Conservation (phyloP, 805 yeast species). For the Ogataea nitratoaversa region DNA sequence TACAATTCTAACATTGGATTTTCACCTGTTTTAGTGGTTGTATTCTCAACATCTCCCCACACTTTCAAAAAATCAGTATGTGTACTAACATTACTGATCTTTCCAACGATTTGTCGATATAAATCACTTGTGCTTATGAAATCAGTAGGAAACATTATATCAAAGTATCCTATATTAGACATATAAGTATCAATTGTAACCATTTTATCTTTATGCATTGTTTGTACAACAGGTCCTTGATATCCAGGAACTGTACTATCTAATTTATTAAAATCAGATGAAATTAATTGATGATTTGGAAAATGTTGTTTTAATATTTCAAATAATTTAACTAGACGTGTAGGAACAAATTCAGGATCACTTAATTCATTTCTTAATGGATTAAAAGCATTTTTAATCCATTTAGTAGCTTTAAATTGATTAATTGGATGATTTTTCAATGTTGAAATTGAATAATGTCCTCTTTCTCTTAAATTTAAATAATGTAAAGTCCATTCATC, state of each 20-base stretch:
- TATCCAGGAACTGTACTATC: slow-evolving; percentile 54
- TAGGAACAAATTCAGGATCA: slow-evolving; percentile 79
- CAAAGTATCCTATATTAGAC: slow-evolving; percentile 84
- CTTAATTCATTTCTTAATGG: slow-evolving; percentile 68
- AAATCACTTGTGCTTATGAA: slow-evolving; percentile 58
- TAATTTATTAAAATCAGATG: slow-evolving; percentile 62
- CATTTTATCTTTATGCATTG: slow-evolving; percentile 63
- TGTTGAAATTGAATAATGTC: slow-evolving; percentile 32
- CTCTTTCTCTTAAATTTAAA: slow-evolving; percentile 50
- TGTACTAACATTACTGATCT: slow-evolving; percentile 45
- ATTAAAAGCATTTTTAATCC: slow-evolving; percentile 44
- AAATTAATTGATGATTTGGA: slow-evolving; percentile 70
- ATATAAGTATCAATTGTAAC: slow-evolving; percentile 68
- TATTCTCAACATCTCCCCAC: slow-evolving; percentile 68
- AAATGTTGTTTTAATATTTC: slow-evolving; percentile 57
- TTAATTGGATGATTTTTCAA: slow-evolving; percentile 53
- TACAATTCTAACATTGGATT: slow-evolving; percentile 81
- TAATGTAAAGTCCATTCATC: slow-evolving; percentile 54
- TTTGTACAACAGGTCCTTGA: slow-evolving; percentile 77
- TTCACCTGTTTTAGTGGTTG: slow-evolving; percentile 73
- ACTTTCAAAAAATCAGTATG: slow-evolving; percentile 62
- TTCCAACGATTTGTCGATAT: slow-evolving; percentile 62
- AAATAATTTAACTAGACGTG: slow-evolving; percentile 62
- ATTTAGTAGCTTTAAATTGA: slow-evolving; percentile 40
- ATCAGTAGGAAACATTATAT: slow-evolving; percentile 83